Percentiles rank a stretch among this genome's conserved stretches.
Evolutionary conservation across 2,329 filamentous ascomycete species (phyloP).

Genomic region (Epichloe bromicola): DNA sequence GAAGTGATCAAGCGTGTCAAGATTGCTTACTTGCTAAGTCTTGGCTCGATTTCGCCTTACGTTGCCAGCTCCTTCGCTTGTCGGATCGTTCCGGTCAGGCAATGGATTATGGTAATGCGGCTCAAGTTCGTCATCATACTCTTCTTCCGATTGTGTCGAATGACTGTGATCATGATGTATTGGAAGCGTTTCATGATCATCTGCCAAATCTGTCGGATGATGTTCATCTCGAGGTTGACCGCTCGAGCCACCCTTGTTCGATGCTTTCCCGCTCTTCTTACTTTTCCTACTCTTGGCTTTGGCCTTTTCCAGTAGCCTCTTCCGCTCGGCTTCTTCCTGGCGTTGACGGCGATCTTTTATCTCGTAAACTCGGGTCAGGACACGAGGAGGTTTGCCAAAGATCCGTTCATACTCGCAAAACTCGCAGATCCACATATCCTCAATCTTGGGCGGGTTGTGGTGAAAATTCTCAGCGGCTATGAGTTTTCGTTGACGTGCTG

Average conservation of each 20-base stretch:
- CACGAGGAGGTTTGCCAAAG: conserved; percentile 74
- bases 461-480: conserved; percentile 66
- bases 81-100: conserved; percentile 6
- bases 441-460: conserved; percentile 53
- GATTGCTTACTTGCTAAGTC: conserved; percentile 4
- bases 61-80: conserved; percentile 7
- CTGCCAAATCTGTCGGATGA: conserved; percentile 11
- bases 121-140: conserved; percentile 23
- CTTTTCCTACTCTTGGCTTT: conserved; percentile 87
- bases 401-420: conserved; percentile 98
- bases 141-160: conserved; percentile 26
- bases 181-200: conserved; percentile 10
- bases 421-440: conserved; percentile 89
- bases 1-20: not conserved
- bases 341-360: conserved; percentile 81
- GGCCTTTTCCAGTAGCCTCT: conserved; percentile 75
- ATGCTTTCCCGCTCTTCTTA: conserved; percentile 61
- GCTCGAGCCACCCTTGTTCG: conserved; percentile 15
- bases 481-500: conserved; percentile 65
- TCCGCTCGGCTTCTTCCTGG: conserved; percentile 74
- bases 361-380: conserved; percentile 83
- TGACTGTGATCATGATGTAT: conserved; percentile 19
- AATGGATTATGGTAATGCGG: conserved; percentile 14
- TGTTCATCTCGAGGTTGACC: conserved; percentile 12
- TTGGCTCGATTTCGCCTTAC: conserved; percentile 6